A percentile compares a stretch with the other conserved stretches of the same genome.
Conservation (phyloP, 2,329 filamentous ascomycete genomes). For the Ambrosiella xylebori region DNA sequence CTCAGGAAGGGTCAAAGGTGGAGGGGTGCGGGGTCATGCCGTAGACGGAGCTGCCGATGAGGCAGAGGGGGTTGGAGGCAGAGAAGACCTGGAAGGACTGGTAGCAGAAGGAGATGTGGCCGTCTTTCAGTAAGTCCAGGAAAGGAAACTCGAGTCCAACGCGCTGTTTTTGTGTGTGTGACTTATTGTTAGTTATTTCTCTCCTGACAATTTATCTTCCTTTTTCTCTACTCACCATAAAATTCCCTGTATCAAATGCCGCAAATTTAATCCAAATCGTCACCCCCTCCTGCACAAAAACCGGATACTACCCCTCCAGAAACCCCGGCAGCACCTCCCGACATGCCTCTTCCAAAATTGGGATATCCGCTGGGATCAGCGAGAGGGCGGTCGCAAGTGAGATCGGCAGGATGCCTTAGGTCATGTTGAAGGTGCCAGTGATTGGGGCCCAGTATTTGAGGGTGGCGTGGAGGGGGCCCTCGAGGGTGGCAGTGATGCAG, state of each 20-base stretch:
- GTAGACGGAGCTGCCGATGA: slow-evolving; percentile 29
- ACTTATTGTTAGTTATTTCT: background rate
- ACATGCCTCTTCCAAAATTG: background rate
- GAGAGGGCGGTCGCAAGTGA: background rate
- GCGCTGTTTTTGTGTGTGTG: slow-evolving; percentile 21
- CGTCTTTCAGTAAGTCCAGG: slow-evolving; percentile 33
- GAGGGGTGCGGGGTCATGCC: slow-evolving; percentile 27
- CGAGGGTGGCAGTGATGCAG: background rate
- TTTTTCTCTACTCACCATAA: slow-evolving; percentile 24
- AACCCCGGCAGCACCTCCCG: slow-evolving; percentile 21
- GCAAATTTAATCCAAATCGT: slow-evolving; percentile 33
- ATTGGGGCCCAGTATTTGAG: background rate
- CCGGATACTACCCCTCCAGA: slow-evolving; percentile 34
- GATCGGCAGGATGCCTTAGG: background rate
- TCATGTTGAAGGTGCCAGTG: background rate
- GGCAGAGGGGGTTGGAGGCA: slow-evolving; percentile 24
- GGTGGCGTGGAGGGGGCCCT: background rate
- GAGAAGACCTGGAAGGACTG: slow-evolving; percentile 30
- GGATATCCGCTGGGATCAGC: background rate
- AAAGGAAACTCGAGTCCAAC: slow-evolving; percentile 38
- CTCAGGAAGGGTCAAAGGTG: slow-evolving; percentile 28
- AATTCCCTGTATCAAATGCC: slow-evolving; percentile 26
- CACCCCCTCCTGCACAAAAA: slow-evolving; percentile 30
- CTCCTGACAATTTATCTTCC: too few species aligned
- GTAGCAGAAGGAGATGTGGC: slow-evolving; percentile 34